Evolutionary conservation across 345 rosid species (phyloP).

Genomic region (Hibiscus tridactylites): DNA sequence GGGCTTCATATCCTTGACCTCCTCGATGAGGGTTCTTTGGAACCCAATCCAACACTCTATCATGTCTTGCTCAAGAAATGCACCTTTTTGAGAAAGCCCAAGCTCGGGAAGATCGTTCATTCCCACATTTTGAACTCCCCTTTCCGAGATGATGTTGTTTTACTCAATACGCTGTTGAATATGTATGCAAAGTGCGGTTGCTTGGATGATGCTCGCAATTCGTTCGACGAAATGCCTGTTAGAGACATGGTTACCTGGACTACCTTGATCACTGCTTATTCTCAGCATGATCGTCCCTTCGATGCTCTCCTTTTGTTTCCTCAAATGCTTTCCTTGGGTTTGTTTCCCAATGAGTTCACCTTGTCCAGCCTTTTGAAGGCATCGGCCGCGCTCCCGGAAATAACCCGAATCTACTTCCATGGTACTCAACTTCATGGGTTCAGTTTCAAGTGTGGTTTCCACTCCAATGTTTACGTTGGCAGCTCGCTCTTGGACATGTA

Average conservation of each 20-base stretch:
- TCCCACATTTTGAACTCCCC: conserved; percentile 23
- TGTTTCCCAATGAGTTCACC: conserved; percentile 38
- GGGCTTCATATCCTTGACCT: conserved; percentile 46
- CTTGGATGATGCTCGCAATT: conserved; percentile 24
- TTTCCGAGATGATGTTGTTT: conserved; percentile 23
- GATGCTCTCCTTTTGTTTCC: conserved; percentile 34
- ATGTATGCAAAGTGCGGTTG: conserved; percentile 34
- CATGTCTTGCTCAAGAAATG: conserved; percentile 31
- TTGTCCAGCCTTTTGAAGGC: conserved; percentile 45
- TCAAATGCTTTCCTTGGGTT: conserved; percentile 25
- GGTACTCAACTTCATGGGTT: conserved; percentile 44
- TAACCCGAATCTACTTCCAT: not conserved
- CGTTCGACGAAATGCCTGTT: conserved; percentile 33
- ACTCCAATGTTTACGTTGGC: conserved; percentile 36
- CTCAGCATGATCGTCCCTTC: conserved; percentile 28
- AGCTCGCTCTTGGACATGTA: conserved; percentile 48
- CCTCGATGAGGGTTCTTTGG: conserved; percentile 23
- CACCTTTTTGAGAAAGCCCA: conserved; percentile 22
- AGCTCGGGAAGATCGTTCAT: conserved; percentile 27
- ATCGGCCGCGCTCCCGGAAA: conserved; percentile 13
- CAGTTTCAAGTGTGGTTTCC: conserved; percentile 33
- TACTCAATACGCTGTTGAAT: conserved; percentile 28
- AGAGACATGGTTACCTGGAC: conserved; percentile 43
- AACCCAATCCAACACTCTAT: conserved; percentile 26
- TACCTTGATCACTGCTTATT: conserved; percentile 36